A percentile compares a stretch with the other conserved stretches of the same genome.
Conservation (phyloP, 2,329 filamentous ascomycete species). For the Curvularia hawaiiensis region DNA sequence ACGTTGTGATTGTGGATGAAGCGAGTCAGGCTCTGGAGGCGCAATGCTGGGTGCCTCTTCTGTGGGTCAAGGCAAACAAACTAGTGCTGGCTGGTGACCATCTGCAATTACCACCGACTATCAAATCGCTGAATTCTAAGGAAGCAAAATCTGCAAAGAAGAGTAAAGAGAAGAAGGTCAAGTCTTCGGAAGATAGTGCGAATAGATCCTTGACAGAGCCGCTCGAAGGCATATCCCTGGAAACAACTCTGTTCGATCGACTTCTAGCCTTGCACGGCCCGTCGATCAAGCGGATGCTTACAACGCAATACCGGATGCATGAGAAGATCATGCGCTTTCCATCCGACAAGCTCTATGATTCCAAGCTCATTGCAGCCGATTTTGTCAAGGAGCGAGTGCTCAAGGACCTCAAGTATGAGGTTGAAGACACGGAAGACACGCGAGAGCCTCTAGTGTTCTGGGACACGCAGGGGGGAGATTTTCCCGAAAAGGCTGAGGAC, state of each 20-base stretch:
- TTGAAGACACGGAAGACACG: constrained; percentile 84
- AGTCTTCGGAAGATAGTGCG: constrained; percentile 32
- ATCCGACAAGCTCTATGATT: constrained; percentile 85
- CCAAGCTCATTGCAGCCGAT: constrained; percentile 79
- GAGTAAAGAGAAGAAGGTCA: constrained; percentile 50
- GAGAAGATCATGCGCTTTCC: constrained; percentile 95
- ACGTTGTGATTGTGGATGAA: constrained; percentile 95
- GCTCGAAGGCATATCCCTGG: constrained; percentile 64
- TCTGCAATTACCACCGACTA: constrained; percentile 89
- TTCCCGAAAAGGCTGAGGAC: constrained; percentile 80
- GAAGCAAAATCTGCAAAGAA: constrained; percentile 39
- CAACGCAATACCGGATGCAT: constrained; percentile 98
- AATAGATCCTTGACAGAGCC: constrained; percentile 43
- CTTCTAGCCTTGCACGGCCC: constrained; percentile 81
- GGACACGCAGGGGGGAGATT: constrained; percentile 95
- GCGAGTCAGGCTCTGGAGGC: constrained; percentile 95
- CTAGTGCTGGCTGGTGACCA: constrained; percentile 93
- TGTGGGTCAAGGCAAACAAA: constrained; percentile 73
- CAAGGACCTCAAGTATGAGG: constrained; percentile 76
- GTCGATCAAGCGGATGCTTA: constrained; percentile 90
- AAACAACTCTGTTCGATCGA: constrained; percentile 92
- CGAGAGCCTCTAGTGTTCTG: constrained; percentile 88
- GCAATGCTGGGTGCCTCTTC: constrained; percentile 92
- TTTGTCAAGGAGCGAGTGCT: constrained; percentile 76
- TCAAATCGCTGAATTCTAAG: constrained; percentile 72